phyloP scores from a whole-genome alignment of 371 early-diverging fungal genomes.

The Mucor plumbeus region DNA sequence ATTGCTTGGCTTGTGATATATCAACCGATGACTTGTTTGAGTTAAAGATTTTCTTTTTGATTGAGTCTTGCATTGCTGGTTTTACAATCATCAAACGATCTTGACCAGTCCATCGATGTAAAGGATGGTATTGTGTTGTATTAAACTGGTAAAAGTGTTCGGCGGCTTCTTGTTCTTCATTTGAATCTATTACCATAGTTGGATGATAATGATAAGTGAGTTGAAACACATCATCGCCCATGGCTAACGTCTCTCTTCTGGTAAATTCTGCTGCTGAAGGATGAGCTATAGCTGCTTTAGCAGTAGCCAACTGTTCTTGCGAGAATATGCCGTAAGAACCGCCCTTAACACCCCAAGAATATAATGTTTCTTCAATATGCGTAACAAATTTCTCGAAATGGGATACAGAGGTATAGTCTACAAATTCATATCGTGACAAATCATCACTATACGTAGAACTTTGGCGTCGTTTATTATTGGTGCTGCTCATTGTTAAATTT shows the following conservation, averaged over 20 bases:
- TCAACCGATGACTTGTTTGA: constrained; percentile 51
- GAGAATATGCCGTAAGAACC: constrained; percentile 55
- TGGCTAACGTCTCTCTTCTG: constrained; percentile 37
- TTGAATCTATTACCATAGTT: background rate
- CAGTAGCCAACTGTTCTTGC: constrained; percentile 32
- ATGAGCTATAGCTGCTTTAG: constrained; percentile 22
- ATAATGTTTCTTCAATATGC: constrained; percentile 58
- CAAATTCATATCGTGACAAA: constrained; percentile 63
- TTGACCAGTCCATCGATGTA: constrained; percentile 71
- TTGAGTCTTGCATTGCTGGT: constrained; percentile 34
- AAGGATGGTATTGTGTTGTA: constrained; percentile 46
- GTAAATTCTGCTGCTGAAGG: constrained; percentile 33
- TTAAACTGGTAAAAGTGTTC: constrained; percentile 34
- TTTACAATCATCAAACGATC: constrained; percentile 53
- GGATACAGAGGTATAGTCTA: constrained; percentile 75
- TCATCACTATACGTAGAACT: constrained; percentile 29
- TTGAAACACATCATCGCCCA: constrained; percentile 50
- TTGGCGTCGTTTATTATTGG: constrained; percentile 21
- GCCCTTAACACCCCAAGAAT: constrained; percentile 60
- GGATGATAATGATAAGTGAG: constrained; percentile 58
- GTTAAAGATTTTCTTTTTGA: constrained; percentile 39
- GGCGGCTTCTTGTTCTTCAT: constrained; percentile 20
- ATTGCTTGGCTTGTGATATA: constrained; percentile 64
- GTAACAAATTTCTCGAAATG: constrained; percentile 66
- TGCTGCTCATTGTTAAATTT: background rate